A percentile compares a stretch with the other conserved stretches of the same genome.
phyloP scores from a whole-genome alignment of 495 filamentous ascomycete species.

The Penicilliopsis zonata region DNA sequence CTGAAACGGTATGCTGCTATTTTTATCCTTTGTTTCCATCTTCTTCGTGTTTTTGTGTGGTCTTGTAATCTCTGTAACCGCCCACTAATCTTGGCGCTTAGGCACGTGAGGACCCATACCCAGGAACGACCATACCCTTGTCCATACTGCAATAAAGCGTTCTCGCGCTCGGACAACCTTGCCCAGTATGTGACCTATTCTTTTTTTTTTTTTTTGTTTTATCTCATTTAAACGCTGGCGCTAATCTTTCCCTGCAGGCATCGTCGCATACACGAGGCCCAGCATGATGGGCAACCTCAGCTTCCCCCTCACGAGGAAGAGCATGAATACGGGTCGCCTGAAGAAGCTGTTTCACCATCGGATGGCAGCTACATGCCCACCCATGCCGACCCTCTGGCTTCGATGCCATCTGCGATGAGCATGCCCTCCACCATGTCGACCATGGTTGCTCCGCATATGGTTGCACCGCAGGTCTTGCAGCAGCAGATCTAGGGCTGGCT shows the following conservation, averaged over 20 bases:
- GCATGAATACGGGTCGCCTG: conserved; percentile 62
- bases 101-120: conserved; percentile 97
- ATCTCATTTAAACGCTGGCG: conserved; percentile 9
- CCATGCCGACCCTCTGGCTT: conserved; percentile 14
- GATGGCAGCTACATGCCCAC: conserved; percentile 17
- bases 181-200: conserved; percentile 62
- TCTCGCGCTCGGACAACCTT: conserved; percentile 95
- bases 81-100: conserved; percentile 46
- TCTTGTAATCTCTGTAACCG: conserved; percentile 40
- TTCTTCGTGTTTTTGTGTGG: conserved; percentile 9
- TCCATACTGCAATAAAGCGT: conserved; percentile 95
- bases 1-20: conserved; percentile 76
- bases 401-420: conserved; percentile 27
- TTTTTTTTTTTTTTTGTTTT: conserved; percentile 8
- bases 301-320: conserved; percentile 49
- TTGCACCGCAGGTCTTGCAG: conserved; percentile 33
- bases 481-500: conserved; percentile 29
- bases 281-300: conserved; percentile 49
- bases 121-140: conserved; percentile 98
- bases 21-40: conserved; percentile 9
- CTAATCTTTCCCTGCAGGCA: conserved; percentile 49
- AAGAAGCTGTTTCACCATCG: conserved; percentile 55
- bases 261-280: conserved; percentile 86
- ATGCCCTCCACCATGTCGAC: conserved; percentile 24
- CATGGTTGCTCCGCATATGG: conserved; percentile 30